Evolutionary conservation across 2,329 filamentous ascomycete species (phyloP), one percentile per base, ranked within the genome.

Genomic region (Rhynchosporium secalis): DNA sequence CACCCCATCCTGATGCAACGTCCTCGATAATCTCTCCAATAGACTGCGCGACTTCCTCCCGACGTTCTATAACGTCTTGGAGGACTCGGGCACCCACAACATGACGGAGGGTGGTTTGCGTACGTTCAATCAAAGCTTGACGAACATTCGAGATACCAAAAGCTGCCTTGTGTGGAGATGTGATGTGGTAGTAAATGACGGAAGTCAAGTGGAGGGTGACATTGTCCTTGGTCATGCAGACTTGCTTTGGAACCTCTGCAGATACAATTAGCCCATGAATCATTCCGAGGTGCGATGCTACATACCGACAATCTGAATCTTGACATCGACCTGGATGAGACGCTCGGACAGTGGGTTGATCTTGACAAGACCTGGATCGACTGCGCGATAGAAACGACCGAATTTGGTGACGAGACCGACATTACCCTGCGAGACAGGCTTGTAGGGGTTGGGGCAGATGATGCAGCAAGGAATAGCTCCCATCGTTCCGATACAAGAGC

Each of bases 151-250:
- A 83, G 76, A 99, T 97, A 69, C 95, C 95, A 75, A 98, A 99
- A 64, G 95, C 94, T 63, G 94, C 92, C 80, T 96, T 97, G 84
- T 98, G 94, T 1, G 95, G 95, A 33, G 90, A 90, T 60, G 89
- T 90, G 73, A 99, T 94, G 82, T 96, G 93, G 81, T 99, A 99
- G 84, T 99, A 99, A 79, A 99, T 97, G 75, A 99, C 95, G 5
- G 91, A 96, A 54, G 93, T 98, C 69, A 99, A 83, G 72, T 93
- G 88, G 47, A 99, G 83, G 51, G 91, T 96, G 67, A 98, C 95
- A 73, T 99, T 99, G 82, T 99, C 95, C 81, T 98, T 98, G 76
- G 95, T 99, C 93, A 99, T 99, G 83, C 95, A 98, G 66, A 94
- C 87, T 78, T 99, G 95, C 78, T 93, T 87, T 20, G 94, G 94